Percentiles rank a stretch among this genome's conserved stretches.
phyloP scores from a whole-genome alignment of 139 green algal genomes.

The Pseudopediastrum boryanum region DNA sequence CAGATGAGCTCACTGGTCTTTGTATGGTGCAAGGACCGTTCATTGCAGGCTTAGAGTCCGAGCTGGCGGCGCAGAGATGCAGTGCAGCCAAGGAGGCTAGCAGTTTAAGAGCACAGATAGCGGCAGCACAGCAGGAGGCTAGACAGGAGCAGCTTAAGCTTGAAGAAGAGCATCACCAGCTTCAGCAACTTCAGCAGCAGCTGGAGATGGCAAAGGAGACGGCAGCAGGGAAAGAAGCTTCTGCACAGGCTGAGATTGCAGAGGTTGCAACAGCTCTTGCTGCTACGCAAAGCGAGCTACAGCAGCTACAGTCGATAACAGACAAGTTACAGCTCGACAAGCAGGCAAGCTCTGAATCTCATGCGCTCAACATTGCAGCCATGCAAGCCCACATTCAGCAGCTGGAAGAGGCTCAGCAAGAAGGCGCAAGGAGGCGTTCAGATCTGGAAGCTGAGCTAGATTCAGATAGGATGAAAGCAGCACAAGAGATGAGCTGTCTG shows the following conservation, averaged over 20 bases:
- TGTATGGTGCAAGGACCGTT: background rate
- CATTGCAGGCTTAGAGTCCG: background rate
- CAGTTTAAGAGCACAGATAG: background rate
- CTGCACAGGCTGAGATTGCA: background rate
- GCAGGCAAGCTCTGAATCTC: background rate
- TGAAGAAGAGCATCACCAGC: constrained; percentile 2
- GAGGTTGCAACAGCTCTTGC: background rate
- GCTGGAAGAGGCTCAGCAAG: background rate
- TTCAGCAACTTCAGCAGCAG: background rate
- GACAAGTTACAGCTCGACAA: background rate
- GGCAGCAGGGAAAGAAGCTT: background rate
- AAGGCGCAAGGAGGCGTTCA: background rate
- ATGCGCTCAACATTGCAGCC: background rate
- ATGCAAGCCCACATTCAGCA: background rate
- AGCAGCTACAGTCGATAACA: background rate
- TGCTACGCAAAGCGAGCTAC: background rate
- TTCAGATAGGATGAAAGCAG: background rate
- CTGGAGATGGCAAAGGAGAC: background rate
- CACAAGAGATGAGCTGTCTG: background rate
- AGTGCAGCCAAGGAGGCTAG: background rate
- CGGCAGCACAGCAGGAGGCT: background rate
- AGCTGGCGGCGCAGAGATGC: background rate
- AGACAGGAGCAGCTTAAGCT: background rate
- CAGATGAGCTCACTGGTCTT: constrained; percentile 6
- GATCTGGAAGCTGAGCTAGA: background rate